phyloP scores from a whole-genome alignment of 768 basidiomycete species.

The Candolleomyces efflorescens region DNA sequence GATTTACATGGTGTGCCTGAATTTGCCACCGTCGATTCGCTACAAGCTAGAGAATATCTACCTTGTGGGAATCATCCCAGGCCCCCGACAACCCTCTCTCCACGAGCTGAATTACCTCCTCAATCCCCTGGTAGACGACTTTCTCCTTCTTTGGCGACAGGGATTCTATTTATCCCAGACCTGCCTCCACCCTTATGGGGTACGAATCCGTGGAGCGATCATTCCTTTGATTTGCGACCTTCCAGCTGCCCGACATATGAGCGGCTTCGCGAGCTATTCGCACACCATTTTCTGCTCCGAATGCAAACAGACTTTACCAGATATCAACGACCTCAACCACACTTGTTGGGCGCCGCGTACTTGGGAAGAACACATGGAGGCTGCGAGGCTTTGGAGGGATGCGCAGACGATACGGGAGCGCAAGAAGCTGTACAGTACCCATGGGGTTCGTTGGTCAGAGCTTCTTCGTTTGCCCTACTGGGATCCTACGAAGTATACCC shows the following conservation, averaged over 20 bases:
- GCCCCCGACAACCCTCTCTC: constrained; percentile 18
- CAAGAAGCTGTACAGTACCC: constrained; percentile 11
- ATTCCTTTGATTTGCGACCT: constrained; percentile 28
- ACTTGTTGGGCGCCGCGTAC: not conserved
- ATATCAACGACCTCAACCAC: constrained; percentile 1
- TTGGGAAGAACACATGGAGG: not conserved
- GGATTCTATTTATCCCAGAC: constrained; percentile 23
- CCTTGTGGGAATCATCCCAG: constrained; percentile 17
- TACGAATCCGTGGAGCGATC: not conserved
- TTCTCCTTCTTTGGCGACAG: constrained; percentile 21
- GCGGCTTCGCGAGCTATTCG: constrained; percentile 15
- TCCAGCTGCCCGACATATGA: constrained; percentile 20
- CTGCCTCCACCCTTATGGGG: constrained; percentile 11
- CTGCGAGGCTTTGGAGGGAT: not conserved
- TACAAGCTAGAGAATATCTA: constrained; percentile 18
- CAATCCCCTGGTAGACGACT: constrained; percentile 27
- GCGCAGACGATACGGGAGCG: constrained; percentile 6
- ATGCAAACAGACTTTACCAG: not conserved
- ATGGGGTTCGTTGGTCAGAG: constrained; percentile 15
- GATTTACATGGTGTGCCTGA: constrained; percentile 26
- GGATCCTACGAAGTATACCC: constrained; percentile 15
- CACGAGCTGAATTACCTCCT: constrained; percentile 30
- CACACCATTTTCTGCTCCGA: constrained; percentile 10
- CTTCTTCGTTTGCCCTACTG: constrained; percentile 27
- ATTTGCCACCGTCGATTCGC: constrained; percentile 23